A percentile compares a stretch with the other conserved stretches of the same genome.
Evolutionary conservation across 306 rosid species (phyloP).

Genomic region (Leucaena leucocephala): DNA sequence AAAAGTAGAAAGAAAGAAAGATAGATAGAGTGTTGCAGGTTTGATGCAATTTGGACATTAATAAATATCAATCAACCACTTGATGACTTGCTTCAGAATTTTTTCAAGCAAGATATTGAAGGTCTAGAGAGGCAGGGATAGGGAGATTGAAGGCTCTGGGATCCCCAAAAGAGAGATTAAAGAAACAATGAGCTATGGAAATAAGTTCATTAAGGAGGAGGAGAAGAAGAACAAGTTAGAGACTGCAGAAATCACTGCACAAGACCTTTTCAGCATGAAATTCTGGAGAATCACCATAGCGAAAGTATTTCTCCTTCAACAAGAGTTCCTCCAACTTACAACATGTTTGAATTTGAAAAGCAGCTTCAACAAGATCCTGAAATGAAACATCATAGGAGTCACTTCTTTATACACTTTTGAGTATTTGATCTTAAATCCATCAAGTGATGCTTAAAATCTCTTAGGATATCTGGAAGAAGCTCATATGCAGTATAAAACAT

Average conservation of each 20-base stretch:
- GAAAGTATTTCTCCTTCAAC: conserved; percentile 66
- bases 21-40: background rate
- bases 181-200: conserved; percentile 20
- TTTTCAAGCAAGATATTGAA: background rate
- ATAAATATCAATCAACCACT: background rate
- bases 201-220: conserved; percentile 13
- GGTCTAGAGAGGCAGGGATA: background rate
- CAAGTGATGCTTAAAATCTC: conserved; percentile 13
- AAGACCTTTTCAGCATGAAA: conserved; percentile 78
- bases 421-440: conserved; percentile 27
- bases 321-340: conserved; percentile 74
- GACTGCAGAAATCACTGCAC: conserved; percentile 33
- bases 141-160: conserved; percentile 14
- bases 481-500: conserved; percentile 17
- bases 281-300: conserved; percentile 63
- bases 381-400: conserved; percentile 25
- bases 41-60: background rate
- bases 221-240: conserved; percentile 28
- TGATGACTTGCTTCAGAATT: background rate
- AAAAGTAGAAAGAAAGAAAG: background rate
- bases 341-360: conserved; percentile 55
- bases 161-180: conserved; percentile 11
- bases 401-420: background rate
- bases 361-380: conserved; percentile 67
- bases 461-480: conserved; percentile 14